A percentile compares a stretch with the other conserved stretches of the same genome.
These are phyloP conservation scores for Syzygium syzygioides DNA, from an alignment of 441 rosid species.

Conservation along the genomic window DNA sequence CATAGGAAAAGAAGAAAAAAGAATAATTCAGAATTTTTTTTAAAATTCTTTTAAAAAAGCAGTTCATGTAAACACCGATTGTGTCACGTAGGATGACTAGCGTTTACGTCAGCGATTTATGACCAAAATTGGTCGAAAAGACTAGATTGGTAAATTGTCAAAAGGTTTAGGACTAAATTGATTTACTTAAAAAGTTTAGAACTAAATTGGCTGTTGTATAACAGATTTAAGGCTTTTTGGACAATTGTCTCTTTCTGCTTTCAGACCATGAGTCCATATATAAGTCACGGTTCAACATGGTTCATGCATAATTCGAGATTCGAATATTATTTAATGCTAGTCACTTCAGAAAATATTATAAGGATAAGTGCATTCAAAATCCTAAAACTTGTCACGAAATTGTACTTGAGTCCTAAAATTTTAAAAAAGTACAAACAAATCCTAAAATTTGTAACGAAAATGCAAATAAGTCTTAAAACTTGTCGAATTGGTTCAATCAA, in stretches of 20 bases:
- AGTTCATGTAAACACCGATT: rapidly evolving
- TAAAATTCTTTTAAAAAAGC: not conserved
- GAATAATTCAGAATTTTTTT: too few relatives aligned
- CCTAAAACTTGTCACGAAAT: too few relatives aligned
- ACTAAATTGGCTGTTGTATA: not conserved
- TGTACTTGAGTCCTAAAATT: too few relatives aligned
- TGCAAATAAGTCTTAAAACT: too few relatives aligned
- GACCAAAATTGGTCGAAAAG: rapidly evolving
- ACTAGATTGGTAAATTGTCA: not conserved
- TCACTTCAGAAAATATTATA: not conserved
- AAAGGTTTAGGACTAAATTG: too few relatives aligned
- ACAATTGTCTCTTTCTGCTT: not conserved
- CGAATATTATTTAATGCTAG: not conserved
- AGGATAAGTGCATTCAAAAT: too few relatives aligned
- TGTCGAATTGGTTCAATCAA: too few relatives aligned
- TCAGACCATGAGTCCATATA: not conserved
- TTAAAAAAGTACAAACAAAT: too few relatives aligned
- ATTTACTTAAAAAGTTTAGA: rapidly evolving
- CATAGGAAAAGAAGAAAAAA: not conserved
- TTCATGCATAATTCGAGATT: not conserved
- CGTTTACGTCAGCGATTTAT: rapidly evolving
- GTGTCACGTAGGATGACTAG: rapidly evolving
- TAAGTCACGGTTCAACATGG: not conserved
- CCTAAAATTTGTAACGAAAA: too few relatives aligned
- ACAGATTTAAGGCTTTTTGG: not conserved